Evolutionary conservation across 2,329 filamentous ascomycete species (phyloP), one percentile per base, ranked within the genome.

Genomic region (Thermothelomyces thermophilus): DNA sequence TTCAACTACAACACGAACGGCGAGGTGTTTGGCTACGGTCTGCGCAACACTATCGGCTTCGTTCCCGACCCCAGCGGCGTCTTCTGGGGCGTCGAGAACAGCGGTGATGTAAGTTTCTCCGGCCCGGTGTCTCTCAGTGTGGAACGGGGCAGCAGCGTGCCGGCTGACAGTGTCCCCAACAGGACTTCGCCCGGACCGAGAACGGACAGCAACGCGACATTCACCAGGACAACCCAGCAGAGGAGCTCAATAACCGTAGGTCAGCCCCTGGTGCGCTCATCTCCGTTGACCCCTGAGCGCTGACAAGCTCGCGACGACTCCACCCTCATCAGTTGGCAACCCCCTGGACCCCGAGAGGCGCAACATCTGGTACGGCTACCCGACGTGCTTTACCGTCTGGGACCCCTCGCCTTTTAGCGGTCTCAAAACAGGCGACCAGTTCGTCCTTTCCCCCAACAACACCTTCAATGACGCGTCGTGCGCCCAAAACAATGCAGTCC

Each of bases 1-100:
- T 70, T 63, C 53, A 62, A 64, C 56, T 72, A 68, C 55, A 68
- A 66, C 50, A 68, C 63, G 1, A 62, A 65, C n/a, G 69, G 69
- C 5, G 64, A 64, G 49, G 63, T 68, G 22, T 64, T 68, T 20
- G 69, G 64, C 0, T 72, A 70, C 41, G 70, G 70, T 0, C 65
- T 85, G 43, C 71, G 82, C 8, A 85, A 85, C 62, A 79, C 80
- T 24, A 79, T 84, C 17, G 82, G 80, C 10, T 69, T 84, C 31
- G 74, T 68, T 5, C 75, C 77, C 43, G 71, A 82, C 52, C 66
- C 66, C 7, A 65, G 62, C 37, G 64, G 61, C 3, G 62, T 65
- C 9, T 62, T 69, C 9, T 71, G 82, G 84, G 67, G 82, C 73
- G 64, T 78, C 0, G 67, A 69, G 54, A 68, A 68, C 50, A 67